Base-by-base conservation (phyloP, 306 rosid genomes). In the Quercus agrifolia region DNA sequence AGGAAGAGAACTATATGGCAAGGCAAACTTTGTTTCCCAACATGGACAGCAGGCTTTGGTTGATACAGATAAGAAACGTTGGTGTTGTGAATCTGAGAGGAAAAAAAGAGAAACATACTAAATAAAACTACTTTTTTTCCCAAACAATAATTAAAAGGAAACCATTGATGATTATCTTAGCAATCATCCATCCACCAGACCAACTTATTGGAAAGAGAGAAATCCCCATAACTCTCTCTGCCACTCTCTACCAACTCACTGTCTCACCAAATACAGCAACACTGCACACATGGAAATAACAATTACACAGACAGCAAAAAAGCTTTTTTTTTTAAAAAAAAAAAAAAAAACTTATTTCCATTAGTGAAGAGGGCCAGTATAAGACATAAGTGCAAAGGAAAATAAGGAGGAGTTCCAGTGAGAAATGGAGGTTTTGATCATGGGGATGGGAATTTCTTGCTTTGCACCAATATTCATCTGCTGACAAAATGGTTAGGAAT, bases 121-220 rank as follows among this genome's bases (percentile, higher is more conserved):
- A 5, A 5, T 1, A 52, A 31, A n/a, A 20, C 25, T 41, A 9
- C 12, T 41, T 54, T n/a, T 52, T 25, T 13, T 35, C 21, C 28
- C 12, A 20, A 19, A 21, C 15, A 68, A 54, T 10, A 55, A 15
- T 19, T 66, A 19, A 67, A 21, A 51, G 51, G 54, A 55, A 35
- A 25, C 46, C 25, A 55, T 54, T 33, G 56, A 71, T 70, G 78
- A 56, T 64, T 55, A 63, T 44, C 41, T 35, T 28, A 15, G 78
- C 51, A 38, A 71, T 61, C 64, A 61, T 71, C 73, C 84, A 58
- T 77, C 73, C 84, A 58, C 33, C 80, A 77, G 67, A 28, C 78
- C 85, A 82, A 71, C 38, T 82, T 27, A 41, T 71, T 77, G 70
- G 78, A 71, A 63, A 77, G 66, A 30, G 85, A 31, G 55, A 71